Conservation (phyloP, 2,329 filamentous ascomycete genomes). For the Neonectria ditissima region DNA sequence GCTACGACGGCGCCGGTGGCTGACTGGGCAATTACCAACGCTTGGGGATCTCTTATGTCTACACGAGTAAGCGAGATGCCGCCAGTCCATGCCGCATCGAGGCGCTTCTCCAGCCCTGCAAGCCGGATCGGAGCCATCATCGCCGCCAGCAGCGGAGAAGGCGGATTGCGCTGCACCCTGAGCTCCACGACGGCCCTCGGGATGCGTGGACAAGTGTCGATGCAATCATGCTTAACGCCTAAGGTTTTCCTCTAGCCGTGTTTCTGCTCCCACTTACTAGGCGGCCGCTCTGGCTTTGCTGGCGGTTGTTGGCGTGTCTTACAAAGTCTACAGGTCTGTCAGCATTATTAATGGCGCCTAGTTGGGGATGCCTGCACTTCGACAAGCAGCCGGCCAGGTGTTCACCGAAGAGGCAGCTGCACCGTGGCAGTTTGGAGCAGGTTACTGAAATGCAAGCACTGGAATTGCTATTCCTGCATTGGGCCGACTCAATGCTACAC, state of each 20-base stretch:
- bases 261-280: slow-evolving; percentile 4
- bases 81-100: slow-evolving; percentile 16
- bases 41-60: slow-evolving; percentile 10
- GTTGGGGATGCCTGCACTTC: neutral
- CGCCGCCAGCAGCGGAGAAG: slow-evolving; percentile 2
- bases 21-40: slow-evolving; percentile 42
- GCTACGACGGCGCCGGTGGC: slow-evolving; percentile 26
- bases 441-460: no score
- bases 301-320: neutral
- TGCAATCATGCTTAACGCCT: slow-evolving; percentile 25
- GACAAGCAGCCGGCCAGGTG: neutral
- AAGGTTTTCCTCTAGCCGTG: slow-evolving; percentile 15
- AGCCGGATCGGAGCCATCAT: slow-evolving; percentile 1
- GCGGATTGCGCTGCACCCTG: neutral
- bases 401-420: neutral
- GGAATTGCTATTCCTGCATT: neutral
- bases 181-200: neutral
- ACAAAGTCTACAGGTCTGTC: neutral
- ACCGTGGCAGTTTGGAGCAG: neutral
- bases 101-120: slow-evolving; percentile 14
- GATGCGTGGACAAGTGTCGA: slow-evolving; percentile 18
- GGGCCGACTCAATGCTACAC: neutral
- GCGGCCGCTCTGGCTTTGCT: slow-evolving; percentile 9
- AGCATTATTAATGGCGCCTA: slow-evolving; percentile 3
- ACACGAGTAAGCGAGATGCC: slow-evolving; percentile 24